A percentile compares a stretch with the other conserved stretches of the same genome.
Conservation (phyloP, 352 stramenopile species). For the Phytopythium kandeliae region DNA sequence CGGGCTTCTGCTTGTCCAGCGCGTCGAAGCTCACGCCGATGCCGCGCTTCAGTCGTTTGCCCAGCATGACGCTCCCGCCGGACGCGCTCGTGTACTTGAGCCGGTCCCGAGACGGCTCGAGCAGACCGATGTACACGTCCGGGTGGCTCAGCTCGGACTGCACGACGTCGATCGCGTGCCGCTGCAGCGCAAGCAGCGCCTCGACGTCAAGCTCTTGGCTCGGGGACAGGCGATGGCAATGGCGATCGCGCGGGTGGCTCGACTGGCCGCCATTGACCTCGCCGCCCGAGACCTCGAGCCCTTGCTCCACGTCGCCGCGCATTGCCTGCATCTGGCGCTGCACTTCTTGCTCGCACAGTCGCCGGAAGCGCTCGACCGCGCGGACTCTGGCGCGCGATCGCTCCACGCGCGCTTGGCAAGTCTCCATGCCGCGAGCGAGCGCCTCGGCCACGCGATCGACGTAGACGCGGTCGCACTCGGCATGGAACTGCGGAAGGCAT, state of each 20-base stretch:
- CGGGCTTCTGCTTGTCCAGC: constrained; percentile 25
- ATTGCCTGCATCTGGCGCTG: neutral
- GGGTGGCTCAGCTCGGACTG: constrained; percentile 24
- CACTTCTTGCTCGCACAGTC: constrained; percentile 21
- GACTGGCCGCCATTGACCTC: neutral
- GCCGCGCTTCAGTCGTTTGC: constrained; percentile 50
- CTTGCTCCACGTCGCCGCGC: neutral
- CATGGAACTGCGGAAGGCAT: constrained; percentile 29
- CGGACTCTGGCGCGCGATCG: constrained; percentile 29
- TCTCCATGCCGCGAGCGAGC: constrained; percentile 1
- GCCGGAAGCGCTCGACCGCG: constrained; percentile 20
- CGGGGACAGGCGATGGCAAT: constrained; percentile 11
- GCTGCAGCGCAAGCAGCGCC: constrained; percentile 26
- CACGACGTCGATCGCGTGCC: constrained; percentile 24
- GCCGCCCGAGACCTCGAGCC: neutral
- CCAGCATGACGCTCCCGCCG: constrained; percentile 41
- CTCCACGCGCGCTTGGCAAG: constrained; percentile 22
- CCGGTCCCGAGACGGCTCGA: constrained; percentile 38
- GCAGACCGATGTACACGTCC: constrained; percentile 58
- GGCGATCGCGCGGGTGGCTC: neutral
- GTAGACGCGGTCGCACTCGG: constrained; percentile 44
- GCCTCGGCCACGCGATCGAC: constrained; percentile 29
- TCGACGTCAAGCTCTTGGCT: constrained; percentile 44
- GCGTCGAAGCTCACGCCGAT: constrained; percentile 53
- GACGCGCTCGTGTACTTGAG: constrained; percentile 55